Evolutionary conservation across 2,329 filamentous ascomycete species (phyloP).

Genomic region (Cordyceps pruinosa): DNA sequence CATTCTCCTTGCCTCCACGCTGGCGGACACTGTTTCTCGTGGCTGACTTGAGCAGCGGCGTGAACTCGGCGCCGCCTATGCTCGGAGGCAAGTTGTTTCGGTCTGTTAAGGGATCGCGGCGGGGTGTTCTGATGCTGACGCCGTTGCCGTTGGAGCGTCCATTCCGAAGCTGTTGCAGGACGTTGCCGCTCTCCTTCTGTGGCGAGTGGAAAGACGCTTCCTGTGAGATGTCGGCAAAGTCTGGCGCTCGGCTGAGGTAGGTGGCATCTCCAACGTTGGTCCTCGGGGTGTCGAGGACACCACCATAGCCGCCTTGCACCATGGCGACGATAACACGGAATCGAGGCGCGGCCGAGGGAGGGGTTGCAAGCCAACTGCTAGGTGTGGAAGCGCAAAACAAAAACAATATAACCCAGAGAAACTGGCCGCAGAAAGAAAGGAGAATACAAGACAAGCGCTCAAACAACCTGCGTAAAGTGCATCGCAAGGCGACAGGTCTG

Average conservation of each 20-base stretch:
- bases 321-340: slow-evolving; percentile 32
- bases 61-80: slow-evolving; percentile 74
- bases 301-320: slow-evolving; percentile 56
- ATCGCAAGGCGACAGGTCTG: neutral
- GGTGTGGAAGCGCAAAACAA: neutral
- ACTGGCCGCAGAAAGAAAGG: neutral
- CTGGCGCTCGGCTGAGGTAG: slow-evolving; percentile 61
- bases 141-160: slow-evolving; percentile 48
- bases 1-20: slow-evolving; percentile 58
- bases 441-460: slow-evolving; percentile 13
- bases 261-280: slow-evolving; percentile 81
- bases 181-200: slow-evolving; percentile 54
- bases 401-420: neutral
- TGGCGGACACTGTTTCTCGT: slow-evolving; percentile 63
- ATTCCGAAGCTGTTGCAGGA: slow-evolving; percentile 69
- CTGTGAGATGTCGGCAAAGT: slow-evolving; percentile 73
- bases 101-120: slow-evolving; percentile 64
- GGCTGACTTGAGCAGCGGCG: slow-evolving; percentile 80
- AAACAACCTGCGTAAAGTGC: neutral
- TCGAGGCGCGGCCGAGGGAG: neutral
- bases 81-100: slow-evolving; percentile 63
- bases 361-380: slow-evolving; percentile 15
- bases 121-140: slow-evolving; percentile 64
- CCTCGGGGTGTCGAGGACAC: slow-evolving; percentile 73
- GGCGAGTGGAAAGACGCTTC: slow-evolving; percentile 83